Conservation (phyloP, 108 stramenopile genomes). For the Cyclotella choctawhatcheeana region DNA sequence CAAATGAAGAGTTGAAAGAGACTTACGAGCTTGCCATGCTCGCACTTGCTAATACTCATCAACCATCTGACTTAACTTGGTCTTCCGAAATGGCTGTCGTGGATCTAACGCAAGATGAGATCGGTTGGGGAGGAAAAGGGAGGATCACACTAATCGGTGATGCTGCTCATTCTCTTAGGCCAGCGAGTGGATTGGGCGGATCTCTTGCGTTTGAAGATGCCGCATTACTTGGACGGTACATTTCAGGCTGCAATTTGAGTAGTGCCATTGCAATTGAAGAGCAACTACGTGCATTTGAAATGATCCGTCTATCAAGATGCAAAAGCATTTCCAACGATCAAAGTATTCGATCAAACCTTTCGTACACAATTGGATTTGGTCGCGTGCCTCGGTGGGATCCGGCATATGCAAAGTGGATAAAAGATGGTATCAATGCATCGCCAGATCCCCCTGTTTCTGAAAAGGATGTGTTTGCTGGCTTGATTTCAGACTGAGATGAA, state of each 20-base stretch:
- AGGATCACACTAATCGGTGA: slow-evolving; percentile 51
- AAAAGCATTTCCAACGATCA: slow-evolving; percentile 39
- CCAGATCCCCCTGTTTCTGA: slow-evolving; percentile 16
- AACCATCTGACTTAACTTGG: neutral
- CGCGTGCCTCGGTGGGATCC: slow-evolving; percentile 4
- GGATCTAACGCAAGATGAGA: slow-evolving; percentile 1
- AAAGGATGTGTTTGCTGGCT: slow-evolving; percentile 18
- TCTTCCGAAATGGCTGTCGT: slow-evolving; percentile 11
- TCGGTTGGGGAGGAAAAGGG: slow-evolving; percentile 47
- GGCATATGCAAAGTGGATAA: slow-evolving; percentile 8
- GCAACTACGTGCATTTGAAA: slow-evolving; percentile 23
- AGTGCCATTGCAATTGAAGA: slow-evolving; percentile 5
- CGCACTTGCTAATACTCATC: neutral
- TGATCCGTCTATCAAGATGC: slow-evolving; percentile 19
- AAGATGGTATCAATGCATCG: slow-evolving; percentile 7
- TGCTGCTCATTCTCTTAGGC: slow-evolving; percentile 45
- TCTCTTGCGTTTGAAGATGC: slow-evolving; percentile 54
- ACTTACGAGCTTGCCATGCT: neutral
- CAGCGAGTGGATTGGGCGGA: slow-evolving; percentile 41
- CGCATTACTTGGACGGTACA: slow-evolving; percentile 23
- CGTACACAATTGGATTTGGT: neutral
- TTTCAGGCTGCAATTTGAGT: slow-evolving; percentile 1
- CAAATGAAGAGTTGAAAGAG: slow-evolving; percentile 1
- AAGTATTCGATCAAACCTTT: slow-evolving; percentile 8
- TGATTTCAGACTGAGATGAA: slow-evolving; percentile 9